Base-by-base conservation (phyloP, 768 basidiomycete species). In the Leccinum uliginosum region DNA sequence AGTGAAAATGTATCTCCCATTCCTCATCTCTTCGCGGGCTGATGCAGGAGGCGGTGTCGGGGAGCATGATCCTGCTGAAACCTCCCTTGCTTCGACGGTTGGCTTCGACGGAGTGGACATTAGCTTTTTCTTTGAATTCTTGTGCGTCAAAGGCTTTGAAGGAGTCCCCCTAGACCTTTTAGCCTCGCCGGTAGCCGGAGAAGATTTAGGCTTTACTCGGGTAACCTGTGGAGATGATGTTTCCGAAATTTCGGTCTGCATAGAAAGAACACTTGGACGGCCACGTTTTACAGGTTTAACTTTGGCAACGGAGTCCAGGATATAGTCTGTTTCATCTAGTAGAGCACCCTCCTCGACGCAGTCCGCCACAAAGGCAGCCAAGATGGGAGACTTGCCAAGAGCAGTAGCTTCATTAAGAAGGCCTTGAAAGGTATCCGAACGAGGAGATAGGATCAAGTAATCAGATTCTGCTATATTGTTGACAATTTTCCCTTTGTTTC, bases 401-500 rank as follows among this genome's bases (percentile, higher is more conserved):
- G 62, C 63, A 19, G 57, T 56, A 0, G 77, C 71, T n/a, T 71
- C 70, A n/a, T 60, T 70, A n/a, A 76, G 62, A 43, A 84, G 75
- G n/a, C 75, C 76, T 21, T 73, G 73, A 56, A 81, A 86, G 7
- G 76, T 76, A 60, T 76, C 78, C 17, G 81, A 79, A 24, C 77
- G 76, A 19, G 77, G 67, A 50, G 78, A 79, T 38, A 90, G 72
- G 34, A 91, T 76, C 12, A 79, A 76, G 65, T 81, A 87, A 64
- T 87, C 81, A 6, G 87, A 87, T 12, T 75, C 73, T 9, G 73
- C 67, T n/a, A 82, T 77, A 34, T 78, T 76, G 24, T 76, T 75
- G 11, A 76, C 77, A 50, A 89, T 83, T 58, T 67, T 77, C 9
- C 89, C 89, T 10, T 84, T 86, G 57, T 86, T 76, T 79, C 78